Evolutionary conservation across 2,329 filamentous ascomycete genomes (phyloP).

Genomic region (Mycosphaerelloides madeirae): DNA sequence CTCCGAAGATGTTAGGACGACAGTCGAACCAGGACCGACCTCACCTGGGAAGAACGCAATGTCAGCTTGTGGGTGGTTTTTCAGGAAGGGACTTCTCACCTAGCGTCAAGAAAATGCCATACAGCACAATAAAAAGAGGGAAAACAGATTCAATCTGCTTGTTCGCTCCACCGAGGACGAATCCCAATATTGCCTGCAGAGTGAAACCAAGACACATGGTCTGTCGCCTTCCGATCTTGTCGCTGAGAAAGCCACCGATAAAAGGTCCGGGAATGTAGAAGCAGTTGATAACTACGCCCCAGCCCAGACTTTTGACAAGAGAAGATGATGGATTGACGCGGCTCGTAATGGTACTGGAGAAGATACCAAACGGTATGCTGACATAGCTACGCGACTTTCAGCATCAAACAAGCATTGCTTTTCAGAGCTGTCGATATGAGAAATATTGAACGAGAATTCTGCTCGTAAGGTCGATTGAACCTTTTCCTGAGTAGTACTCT

Average conservation of each 20-base stretch:
- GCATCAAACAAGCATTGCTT: too few species aligned
- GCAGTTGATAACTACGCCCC: slow-evolving; percentile 80
- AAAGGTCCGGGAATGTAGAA: slow-evolving; percentile 82
- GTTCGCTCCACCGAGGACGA: slow-evolving; percentile 71
- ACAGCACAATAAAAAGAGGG: slow-evolving; percentile 63
- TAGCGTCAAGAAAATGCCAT: slow-evolving; percentile 68
- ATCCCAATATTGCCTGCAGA: slow-evolving; percentile 71
- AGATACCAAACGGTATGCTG: slow-evolving; percentile 77
- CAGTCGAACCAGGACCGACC: slow-evolving; percentile 60
- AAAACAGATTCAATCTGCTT: slow-evolving; percentile 30
- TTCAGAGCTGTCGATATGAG: too few species aligned
- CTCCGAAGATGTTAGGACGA: slow-evolving; percentile 77
- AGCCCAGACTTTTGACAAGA: slow-evolving; percentile 69
- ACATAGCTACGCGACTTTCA: slow-evolving; percentile 52
- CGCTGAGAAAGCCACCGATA: slow-evolving; percentile 68
- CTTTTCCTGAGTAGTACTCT: too few species aligned
- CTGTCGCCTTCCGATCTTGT: slow-evolving; percentile 70
- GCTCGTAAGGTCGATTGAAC: too few species aligned
- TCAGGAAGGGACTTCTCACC: slow-evolving; percentile 39
- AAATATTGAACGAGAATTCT: too few species aligned
- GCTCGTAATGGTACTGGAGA: slow-evolving; percentile 67
- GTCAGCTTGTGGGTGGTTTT: too few species aligned
- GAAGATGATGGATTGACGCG: slow-evolving; percentile 57
- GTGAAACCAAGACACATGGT: slow-evolving; percentile 67
- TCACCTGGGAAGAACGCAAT: slow-evolving; percentile 44